These are phyloP conservation scores for Aspergillus olivimuriae DNA, from an alignment of 495 filamentous ascomycete species.

Conservation along the genomic window DNA sequence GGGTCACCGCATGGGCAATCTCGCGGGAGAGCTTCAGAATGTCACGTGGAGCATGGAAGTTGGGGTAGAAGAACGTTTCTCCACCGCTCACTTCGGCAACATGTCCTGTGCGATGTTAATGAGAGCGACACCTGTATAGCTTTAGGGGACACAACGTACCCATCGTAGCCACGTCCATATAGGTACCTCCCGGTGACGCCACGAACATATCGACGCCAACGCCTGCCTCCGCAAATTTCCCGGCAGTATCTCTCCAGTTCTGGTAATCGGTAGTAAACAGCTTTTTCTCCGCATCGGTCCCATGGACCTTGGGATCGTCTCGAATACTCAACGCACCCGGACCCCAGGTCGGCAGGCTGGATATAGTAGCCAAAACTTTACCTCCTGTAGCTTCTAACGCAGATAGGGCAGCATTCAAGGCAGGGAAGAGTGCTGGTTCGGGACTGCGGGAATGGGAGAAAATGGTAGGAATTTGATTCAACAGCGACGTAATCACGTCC, in stretches of 20 bases:
- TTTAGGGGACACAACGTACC: constrained; percentile 45
- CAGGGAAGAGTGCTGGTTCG: constrained; percentile 78
- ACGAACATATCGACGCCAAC: constrained; percentile 92
- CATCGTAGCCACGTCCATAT: constrained; percentile 91
- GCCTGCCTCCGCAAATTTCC: constrained; percentile 82
- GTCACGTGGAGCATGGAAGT: constrained; percentile 85
- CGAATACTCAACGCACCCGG: constrained; percentile 76
- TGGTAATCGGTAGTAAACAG: constrained; percentile 86
- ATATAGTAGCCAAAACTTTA: constrained; percentile 83
- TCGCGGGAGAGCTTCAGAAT: constrained; percentile 77
- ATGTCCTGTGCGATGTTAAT: constrained; percentile 23
- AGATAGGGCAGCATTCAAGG: constrained; percentile 71
- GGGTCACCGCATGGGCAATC: constrained; percentile 77
- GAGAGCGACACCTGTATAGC: background rate
- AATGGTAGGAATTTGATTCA: constrained; percentile 71
- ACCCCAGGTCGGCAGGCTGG: constrained; percentile 81
- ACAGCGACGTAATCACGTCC: constrained; percentile 75
- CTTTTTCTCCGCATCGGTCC: constrained; percentile 86
- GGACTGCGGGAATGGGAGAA: constrained; percentile 84
- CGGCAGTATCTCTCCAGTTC: constrained; percentile 73
- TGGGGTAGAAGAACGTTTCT: constrained; percentile 93
- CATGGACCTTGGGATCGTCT: constrained; percentile 81
- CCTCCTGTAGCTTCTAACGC: constrained; percentile 82
- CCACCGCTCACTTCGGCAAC: constrained; percentile 64
- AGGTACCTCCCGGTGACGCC: constrained; percentile 79